Conservation (phyloP, 1,284 basidiomycete species). For the Moesziomyces globuligerus region DNA sequence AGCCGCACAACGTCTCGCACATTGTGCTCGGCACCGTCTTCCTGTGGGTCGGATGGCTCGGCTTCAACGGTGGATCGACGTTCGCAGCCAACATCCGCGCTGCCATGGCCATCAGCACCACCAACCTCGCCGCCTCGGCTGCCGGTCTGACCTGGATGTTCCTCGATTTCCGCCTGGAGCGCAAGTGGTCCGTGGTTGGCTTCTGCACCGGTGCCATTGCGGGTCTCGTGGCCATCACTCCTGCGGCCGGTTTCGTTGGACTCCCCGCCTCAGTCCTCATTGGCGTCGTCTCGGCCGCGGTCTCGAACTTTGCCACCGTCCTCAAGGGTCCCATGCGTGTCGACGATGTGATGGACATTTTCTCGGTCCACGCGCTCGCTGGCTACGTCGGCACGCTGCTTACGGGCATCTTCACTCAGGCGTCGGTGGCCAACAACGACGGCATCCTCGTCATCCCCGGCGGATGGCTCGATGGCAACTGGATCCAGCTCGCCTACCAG, state of each 20-base stretch:
- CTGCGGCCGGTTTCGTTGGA: slow-evolving; percentile 70
- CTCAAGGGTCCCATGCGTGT: slow-evolving; percentile 73
- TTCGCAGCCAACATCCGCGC: slow-evolving; percentile 91
- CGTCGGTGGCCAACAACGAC: slow-evolving; percentile 80
- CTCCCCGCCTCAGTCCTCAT: slow-evolving; percentile 77
- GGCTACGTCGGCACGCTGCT: slow-evolving; percentile 63
- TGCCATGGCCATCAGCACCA: slow-evolving; percentile 85
- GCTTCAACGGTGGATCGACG: slow-evolving; percentile 86
- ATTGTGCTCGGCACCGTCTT: slow-evolving; percentile 87
- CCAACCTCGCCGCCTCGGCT: slow-evolving; percentile 77
- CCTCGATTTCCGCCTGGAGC: slow-evolving; percentile 83
- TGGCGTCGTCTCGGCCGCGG: slow-evolving; percentile 78
- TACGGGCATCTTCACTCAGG: slow-evolving; percentile 77
- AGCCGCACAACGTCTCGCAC: slow-evolving; percentile 90
- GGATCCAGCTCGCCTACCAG: slow-evolving; percentile 82
- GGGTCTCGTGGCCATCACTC: slow-evolving; percentile 69
- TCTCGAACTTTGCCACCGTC: slow-evolving; percentile 88
- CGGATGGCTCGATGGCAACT: slow-evolving; percentile 78
- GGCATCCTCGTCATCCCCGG: slow-evolving; percentile 72
- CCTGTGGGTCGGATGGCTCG: slow-evolving; percentile 97
- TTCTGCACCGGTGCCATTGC: slow-evolving; percentile 68
- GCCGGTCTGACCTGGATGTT: slow-evolving; percentile 89
- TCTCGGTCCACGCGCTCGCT: slow-evolving; percentile 60
- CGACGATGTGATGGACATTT: slow-evolving; percentile 77
- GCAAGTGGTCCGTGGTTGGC: slow-evolving; percentile 75